Conservation (phyloP, 2,329 filamentous ascomycete genomes). For the Alternaria sp. region DNA sequence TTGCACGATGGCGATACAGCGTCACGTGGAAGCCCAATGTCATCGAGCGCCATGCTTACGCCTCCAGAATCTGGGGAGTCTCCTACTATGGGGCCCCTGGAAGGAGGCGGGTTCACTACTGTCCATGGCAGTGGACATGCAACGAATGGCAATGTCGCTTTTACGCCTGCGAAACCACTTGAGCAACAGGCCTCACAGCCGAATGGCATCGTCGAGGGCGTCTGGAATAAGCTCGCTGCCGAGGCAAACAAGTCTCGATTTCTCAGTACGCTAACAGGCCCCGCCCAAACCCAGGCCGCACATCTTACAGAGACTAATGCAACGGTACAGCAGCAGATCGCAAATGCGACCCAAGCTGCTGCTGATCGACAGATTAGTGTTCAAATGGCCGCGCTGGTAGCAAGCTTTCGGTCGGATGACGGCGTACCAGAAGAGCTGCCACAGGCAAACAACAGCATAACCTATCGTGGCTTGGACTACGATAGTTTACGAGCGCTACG, state of each 20-base stretch:
- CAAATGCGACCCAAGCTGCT: constrained; percentile 32
- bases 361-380: constrained; percentile 39
- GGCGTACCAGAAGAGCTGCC: constrained; percentile 31
- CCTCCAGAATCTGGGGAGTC: constrained; percentile 44
- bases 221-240: constrained; percentile 34
- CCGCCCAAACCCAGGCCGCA: constrained; percentile 19
- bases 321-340: constrained; percentile 33
- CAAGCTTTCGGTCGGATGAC: constrained; percentile 39
- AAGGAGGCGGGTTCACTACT: constrained; percentile 24
- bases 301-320: constrained; percentile 27
- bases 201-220: constrained; percentile 34
- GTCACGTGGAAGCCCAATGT: constrained; percentile 38
- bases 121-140: constrained; percentile 23
- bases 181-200: constrained; percentile 22
- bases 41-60: constrained; percentile 41
- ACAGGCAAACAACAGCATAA: constrained; percentile 30
- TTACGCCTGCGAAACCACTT: constrained; percentile 18
- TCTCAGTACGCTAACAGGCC: constrained; percentile 15
- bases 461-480: constrained; percentile 42
- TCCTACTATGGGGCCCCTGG: constrained; percentile 33
- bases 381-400: constrained; percentile 42
- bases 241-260: constrained; percentile 30
- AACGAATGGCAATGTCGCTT: constrained; percentile 17
- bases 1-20: constrained; percentile 38
- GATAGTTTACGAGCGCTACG: constrained; percentile 44